phyloP scores from a whole-genome alignment of 257 asterid genomes.

The Nicotiana noctiflora region DNA sequence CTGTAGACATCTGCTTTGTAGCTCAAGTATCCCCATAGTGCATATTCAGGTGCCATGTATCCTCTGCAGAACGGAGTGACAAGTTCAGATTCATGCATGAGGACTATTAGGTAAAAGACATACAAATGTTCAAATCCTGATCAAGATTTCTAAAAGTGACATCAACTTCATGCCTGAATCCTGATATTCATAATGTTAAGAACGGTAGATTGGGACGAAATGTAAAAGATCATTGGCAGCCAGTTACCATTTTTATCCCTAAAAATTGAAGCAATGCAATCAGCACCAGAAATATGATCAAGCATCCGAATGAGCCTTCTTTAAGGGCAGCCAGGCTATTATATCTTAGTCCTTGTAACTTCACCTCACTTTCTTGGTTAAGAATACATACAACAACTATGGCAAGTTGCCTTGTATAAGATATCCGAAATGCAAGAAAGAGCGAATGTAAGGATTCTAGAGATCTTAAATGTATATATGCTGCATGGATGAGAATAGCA shows the following conservation, averaged over 20 bases:
- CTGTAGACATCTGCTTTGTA: constrained; percentile 61
- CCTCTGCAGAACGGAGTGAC: constrained; percentile 28
- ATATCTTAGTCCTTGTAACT: constrained; percentile 2
- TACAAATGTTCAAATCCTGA: not conserved
- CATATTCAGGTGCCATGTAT: constrained; percentile 69
- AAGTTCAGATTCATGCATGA: not conserved
- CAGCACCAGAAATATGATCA: not conserved
- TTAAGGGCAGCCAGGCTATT: not conserved
- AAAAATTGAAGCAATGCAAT: not conserved
- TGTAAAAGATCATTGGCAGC: not conserved
- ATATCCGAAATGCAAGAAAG: not conserved
- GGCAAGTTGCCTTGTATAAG: not conserved
- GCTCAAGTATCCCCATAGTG: constrained; percentile 60
- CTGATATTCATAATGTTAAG: not conserved
- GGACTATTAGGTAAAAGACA: not conserved
- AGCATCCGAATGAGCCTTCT: not conserved
- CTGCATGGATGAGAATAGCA: not conserved
- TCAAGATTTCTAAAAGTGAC: not conserved
- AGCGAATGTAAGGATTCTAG: not conserved
- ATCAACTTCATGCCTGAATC: not conserved
- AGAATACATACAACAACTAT: not conserved
- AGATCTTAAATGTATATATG: not conserved
- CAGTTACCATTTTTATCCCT: not conserved
- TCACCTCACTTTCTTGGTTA: not conserved
- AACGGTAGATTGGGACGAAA: not conserved